These are phyloP conservation scores for Gossypium gossypioides DNA, from an alignment of 441 rosid species.

Conservation along the genomic window DNA sequence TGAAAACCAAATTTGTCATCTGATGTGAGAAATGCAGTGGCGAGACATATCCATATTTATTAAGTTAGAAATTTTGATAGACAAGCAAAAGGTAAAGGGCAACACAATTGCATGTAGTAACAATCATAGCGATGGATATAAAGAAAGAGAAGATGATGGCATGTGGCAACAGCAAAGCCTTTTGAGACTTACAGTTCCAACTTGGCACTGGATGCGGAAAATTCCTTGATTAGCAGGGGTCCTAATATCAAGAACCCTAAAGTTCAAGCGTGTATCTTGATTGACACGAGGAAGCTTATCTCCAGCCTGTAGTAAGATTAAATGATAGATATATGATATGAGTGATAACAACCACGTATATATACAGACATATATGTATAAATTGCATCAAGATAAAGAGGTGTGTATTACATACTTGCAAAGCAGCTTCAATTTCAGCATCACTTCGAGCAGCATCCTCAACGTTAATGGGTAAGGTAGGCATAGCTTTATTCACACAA, in stretches of 20 bases:
- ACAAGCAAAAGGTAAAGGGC: background rate
- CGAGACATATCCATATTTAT: background rate
- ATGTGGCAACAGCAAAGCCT: background rate
- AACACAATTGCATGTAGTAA: background rate
- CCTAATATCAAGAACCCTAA: slow-evolving; percentile 61
- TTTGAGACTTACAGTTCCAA: slow-evolving; percentile 33
- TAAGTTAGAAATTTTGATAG: background rate
- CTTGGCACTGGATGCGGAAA: slow-evolving; percentile 54
- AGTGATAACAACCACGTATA: background rate
- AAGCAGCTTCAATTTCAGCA: slow-evolving; percentile 53
- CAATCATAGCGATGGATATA: background rate
- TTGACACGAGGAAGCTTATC: slow-evolving; percentile 56
- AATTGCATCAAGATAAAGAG: background rate
- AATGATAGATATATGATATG: background rate
- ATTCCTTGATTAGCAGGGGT: slow-evolving; percentile 81
- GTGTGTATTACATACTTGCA: slow-evolving; percentile 28
- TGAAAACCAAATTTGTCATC: background rate
- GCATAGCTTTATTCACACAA: slow-evolving; percentile 49
- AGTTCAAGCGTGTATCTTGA: slow-evolving; percentile 72
- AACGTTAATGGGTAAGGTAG: slow-evolving; percentile 46
- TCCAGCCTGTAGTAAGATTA: slow-evolving; percentile 34
- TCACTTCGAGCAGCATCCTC: slow-evolving; percentile 86
- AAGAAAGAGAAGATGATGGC: background rate
- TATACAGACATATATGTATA: background rate
- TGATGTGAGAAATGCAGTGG: background rate